Evolutionary conservation across 2,329 filamentous ascomycete species (phyloP).

Genomic region (Colletotrichum aenigma): DNA sequence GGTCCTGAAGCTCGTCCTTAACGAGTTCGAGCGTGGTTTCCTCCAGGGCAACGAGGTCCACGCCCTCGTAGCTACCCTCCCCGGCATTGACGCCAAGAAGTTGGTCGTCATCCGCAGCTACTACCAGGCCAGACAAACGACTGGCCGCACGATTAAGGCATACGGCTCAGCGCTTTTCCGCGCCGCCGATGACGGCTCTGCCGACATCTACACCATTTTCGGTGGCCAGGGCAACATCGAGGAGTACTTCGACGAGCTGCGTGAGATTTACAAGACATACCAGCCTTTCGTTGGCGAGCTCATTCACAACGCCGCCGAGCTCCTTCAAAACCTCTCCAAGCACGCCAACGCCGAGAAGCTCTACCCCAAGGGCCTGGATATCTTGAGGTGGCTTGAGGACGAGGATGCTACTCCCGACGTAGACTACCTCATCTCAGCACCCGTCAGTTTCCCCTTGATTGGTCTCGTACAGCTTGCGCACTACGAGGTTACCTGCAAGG

Average conservation of each 20-base stretch:
- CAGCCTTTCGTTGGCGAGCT: conserved; percentile 88
- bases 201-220: conserved; percentile 91
- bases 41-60: conserved; percentile 96
- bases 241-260: conserved; percentile 98
- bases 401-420: conserved; percentile 89
- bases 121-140: conserved; percentile 84
- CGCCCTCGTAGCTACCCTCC: conserved; percentile 81
- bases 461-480: conserved; percentile 95
- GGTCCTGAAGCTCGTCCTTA: conserved; percentile 88
- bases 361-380: conserved; percentile 94
- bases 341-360: conserved; percentile 91
- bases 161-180: conserved; percentile 94
- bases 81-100: conserved; percentile 93
- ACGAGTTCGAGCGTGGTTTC: conserved; percentile 96
- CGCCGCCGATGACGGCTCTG: conserved; percentile 82
- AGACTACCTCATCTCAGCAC: conserved; percentile 92
- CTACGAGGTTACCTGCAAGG: conserved; percentile 92
- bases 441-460: conserved; percentile 94
- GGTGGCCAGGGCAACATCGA: conserved; percentile 99
- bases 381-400: conserved; percentile 91
- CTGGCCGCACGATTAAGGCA: conserved; percentile 84
- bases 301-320: conserved; percentile 78
- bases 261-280: conserved; percentile 90
- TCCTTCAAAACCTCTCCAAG: conserved; percentile 83
- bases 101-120: conserved; percentile 88